Evolutionary conservation across 257 asterid genomes (phyloP), one percentile per base, ranked within the genome.

Genomic region (Knoxia roxburghii): DNA sequence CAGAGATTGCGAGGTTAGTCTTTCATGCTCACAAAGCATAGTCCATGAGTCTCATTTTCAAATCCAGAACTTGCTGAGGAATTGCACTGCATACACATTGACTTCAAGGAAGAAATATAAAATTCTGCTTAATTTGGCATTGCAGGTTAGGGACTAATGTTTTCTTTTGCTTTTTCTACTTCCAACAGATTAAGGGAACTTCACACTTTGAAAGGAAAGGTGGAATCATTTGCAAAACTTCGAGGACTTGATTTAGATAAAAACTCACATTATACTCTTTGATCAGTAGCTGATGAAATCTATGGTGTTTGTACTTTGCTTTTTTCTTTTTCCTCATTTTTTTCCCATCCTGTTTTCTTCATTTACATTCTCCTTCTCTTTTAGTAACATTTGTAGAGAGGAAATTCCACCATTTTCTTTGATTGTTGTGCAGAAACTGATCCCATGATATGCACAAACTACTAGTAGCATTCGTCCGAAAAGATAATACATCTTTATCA

Each of bases 141-240:
- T 41, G 43, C 41, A 18, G 46, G 4, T 23, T 46, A 13, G 48
- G 27, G 20, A 60, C 46, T 33, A 20, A 43, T 30, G 40, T 26
- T 40, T 14, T 61, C 24, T 4, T 67, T 20, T 54, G 18, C 2
- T 27, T 70, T 45, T 65, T n/a, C 7, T 49, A 32, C 46, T 61
- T 70, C 5, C 4, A 37, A 60, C 79, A 83, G 89, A 81, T 70
- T 86, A 64, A 76, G 85, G 71, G 92, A 86, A 72, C 79, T 86
- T 46, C 89, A 86, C 78, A 86, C 92, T 7, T 68, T 86, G 64
- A 81, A 86, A 63, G 89, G 92, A 45, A 77, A 29, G 70, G 92
- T 86, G 18, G 92, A 83, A 68, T 86, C 89, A 4, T 75, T 81
- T 56, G 91, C 84, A 4, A 86, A 76, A 78, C 85, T 86, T 33